phyloP scores from a whole-genome alignment of 495 filamentous ascomycete genomes.

The Oidiodendron maius region DNA sequence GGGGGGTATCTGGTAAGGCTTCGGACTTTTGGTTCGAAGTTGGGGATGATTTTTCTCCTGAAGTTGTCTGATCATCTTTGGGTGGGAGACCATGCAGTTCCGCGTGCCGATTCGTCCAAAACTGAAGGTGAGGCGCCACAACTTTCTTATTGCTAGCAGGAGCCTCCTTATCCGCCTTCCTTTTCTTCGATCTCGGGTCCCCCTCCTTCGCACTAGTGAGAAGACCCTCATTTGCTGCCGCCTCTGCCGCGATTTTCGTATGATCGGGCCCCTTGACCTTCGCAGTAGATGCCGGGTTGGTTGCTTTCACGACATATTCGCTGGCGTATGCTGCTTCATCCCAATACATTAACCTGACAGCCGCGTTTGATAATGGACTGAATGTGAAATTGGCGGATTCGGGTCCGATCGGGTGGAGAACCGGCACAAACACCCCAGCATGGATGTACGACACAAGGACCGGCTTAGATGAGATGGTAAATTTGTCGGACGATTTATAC shows the following conservation, averaged over 20 bases:
- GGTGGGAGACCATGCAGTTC: constrained; percentile 62
- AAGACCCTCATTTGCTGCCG: constrained; percentile 35
- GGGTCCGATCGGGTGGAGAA: constrained; percentile 46
- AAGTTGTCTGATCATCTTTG: constrained; percentile 14
- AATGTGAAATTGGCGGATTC: constrained; percentile 63
- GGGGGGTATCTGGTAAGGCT: constrained; percentile 18
- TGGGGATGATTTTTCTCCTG: constrained; percentile 16
- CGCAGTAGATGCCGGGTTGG: constrained; percentile 29
- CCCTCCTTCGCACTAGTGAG: constrained; percentile 31
- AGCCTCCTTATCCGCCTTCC: constrained; percentile 53
- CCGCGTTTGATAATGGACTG: constrained; percentile 61
- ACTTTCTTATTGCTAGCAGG: constrained; percentile 29
- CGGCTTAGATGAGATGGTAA: constrained; percentile 76
- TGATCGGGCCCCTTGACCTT: constrained; percentile 27
- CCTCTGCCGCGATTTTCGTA: constrained; percentile 21
- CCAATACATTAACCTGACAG: constrained; percentile 75
- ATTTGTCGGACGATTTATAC: constrained; percentile 70
- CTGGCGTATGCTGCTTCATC: constrained; percentile 72
- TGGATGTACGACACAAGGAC: constrained; percentile 77
- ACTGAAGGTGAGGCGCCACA: constrained; percentile 66
- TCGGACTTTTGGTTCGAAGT: constrained; percentile 16
- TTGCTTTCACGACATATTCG: constrained; percentile 53
- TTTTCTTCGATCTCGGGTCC: constrained; percentile 62
- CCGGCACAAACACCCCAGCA: constrained; percentile 79
- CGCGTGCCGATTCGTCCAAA: constrained; percentile 82